Evolutionary conservation across 2,329 filamentous ascomycete genomes (phyloP), one percentile per base, ranked within the genome.

Genomic region (Boeremia exigua): DNA sequence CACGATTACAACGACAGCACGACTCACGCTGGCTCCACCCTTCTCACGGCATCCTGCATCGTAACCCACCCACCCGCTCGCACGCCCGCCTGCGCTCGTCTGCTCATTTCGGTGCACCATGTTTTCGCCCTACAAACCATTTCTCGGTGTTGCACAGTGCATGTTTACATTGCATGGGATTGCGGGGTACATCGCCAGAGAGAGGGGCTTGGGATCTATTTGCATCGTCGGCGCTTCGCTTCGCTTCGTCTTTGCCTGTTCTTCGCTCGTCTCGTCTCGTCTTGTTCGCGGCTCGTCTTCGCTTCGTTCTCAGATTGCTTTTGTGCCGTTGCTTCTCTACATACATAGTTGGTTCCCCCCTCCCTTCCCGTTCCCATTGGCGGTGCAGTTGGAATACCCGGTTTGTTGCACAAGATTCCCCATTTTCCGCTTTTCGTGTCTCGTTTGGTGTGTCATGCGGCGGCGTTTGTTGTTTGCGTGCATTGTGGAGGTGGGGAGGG

Each of bases 81-180:
- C 19, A 23, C 19, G 19, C 19, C 19, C 19, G 19, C 19, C 19
- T 23, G 19, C 42, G 38, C 14, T 36, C 17, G 33, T 49, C 39
- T 40, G 48, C 27, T 48, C 33, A 19, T 19, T 59, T 17, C 29
- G 19, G 34, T 19, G 23, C 19, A 45, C n/a, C 29, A 33, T 49
- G 30, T 32, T 30, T 17, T 44, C 47, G 30, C 37, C 34, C 15
- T n/a, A 33, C 60, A 55, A 62, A 62, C 54, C 60, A 65, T 69
- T 61, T 55, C 44, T 62, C 58, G 48, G 59, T 61, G 50, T 59
- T 47, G 62, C 60, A 37, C 15, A 56, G 55, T 58, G 61, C 57
- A 58, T 58, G 56, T 56, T 51, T 60, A 62, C 65, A 68, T 68
- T 68, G 67, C 69, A 70, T 70, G 60, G 65, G 60, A 60, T 64